Evolutionary conservation across 1,139 yeast genomes (phyloP).

Genomic region (Zygosaccharomyces pseudobailii): DNA sequence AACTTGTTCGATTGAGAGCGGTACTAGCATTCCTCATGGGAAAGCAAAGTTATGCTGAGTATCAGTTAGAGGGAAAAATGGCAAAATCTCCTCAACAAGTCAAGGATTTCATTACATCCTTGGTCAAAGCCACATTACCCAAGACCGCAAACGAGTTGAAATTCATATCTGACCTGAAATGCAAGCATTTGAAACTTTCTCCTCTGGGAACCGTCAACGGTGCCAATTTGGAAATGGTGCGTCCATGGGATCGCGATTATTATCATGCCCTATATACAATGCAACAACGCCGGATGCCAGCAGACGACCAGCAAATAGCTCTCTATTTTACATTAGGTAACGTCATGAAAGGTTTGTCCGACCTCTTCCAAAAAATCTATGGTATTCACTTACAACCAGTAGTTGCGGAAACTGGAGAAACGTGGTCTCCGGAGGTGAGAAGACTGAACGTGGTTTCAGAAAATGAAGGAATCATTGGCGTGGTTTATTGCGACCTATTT

Average conservation of each 20-base stretch:
- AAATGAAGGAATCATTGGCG: constrained; percentile 53
- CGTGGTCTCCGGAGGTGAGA: constrained; percentile 88
- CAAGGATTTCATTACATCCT: constrained; percentile 54
- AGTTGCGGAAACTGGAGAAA: constrained; percentile 64
- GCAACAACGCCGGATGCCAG: constrained; percentile 33
- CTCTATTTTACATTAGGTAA: constrained; percentile 81
- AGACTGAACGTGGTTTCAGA: constrained; percentile 68
- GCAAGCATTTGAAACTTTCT: constrained; percentile 25
- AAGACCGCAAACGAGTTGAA: constrained; percentile 59
- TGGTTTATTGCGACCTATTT: constrained; percentile 64
- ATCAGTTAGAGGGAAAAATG: constrained; percentile 87
- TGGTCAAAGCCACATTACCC: constrained; percentile 49
- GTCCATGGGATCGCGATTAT: constrained; percentile 93
- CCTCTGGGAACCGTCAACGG: constrained; percentile 34
- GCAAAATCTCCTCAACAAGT: constrained; percentile 80
- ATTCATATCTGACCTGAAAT: constrained; percentile 40
- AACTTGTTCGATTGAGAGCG: constrained; percentile 62
- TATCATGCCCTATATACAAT: constrained; percentile 42
- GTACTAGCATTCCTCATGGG: constrained; percentile 73
- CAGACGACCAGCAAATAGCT: constrained; percentile 40
- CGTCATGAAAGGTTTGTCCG: constrained; percentile 76
- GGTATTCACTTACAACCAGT: constrained; percentile 72
- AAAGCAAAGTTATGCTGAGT: constrained; percentile 64
- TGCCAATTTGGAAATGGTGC: constrained; percentile 45
- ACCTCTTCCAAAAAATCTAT: constrained; percentile 64